Percentiles rank a stretch among this genome's conserved stretches.
Conservation (phyloP, 1,139 yeast genomes). For the Kazachstania sp. region DNA sequence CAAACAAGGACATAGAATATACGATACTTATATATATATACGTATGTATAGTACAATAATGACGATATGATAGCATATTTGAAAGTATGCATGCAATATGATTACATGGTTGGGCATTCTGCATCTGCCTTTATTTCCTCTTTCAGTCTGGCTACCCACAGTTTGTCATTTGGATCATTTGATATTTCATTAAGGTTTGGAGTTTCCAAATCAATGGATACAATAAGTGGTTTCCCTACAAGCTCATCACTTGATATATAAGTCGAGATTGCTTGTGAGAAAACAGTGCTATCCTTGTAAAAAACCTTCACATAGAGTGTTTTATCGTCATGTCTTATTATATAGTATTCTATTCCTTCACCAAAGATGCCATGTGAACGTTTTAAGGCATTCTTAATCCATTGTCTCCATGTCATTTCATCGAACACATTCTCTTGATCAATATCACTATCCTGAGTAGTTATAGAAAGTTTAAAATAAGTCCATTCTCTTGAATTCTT, state of each 20-base stretch:
- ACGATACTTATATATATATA: not conserved
- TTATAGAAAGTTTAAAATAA: constrained; percentile 1
- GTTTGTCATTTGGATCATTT: constrained; percentile 18
- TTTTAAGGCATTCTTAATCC: constrained; percentile 29
- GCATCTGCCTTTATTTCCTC: constrained; percentile 17
- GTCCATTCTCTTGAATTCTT: constrained; percentile 1
- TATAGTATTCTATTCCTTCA: constrained; percentile 29
- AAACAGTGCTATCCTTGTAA: constrained; percentile 23
- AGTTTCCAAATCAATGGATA: constrained; percentile 16
- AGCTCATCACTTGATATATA: constrained; percentile 27
- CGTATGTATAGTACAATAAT: not conserved
- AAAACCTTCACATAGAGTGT: constrained; percentile 25
- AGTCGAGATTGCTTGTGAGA: constrained; percentile 28
- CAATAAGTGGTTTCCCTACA: constrained; percentile 20
- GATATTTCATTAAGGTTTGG: constrained; percentile 10
- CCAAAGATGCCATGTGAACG: constrained; percentile 36
- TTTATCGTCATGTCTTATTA: constrained; percentile 22
- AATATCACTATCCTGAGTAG: constrained; percentile 16
- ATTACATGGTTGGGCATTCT: not conserved
- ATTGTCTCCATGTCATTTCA: constrained; percentile 33
- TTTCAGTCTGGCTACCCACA: constrained; percentile 24
- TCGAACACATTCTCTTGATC: constrained; percentile 25
- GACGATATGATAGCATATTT: not conserved
- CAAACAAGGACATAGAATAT: no score
- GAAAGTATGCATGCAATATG: not conserved